A percentile compares a stretch with the other conserved stretches of the same genome.
phyloP scores from a whole-genome alignment of 2,329 filamentous ascomycete species.

The Akanthomyces uredinophilus region DNA sequence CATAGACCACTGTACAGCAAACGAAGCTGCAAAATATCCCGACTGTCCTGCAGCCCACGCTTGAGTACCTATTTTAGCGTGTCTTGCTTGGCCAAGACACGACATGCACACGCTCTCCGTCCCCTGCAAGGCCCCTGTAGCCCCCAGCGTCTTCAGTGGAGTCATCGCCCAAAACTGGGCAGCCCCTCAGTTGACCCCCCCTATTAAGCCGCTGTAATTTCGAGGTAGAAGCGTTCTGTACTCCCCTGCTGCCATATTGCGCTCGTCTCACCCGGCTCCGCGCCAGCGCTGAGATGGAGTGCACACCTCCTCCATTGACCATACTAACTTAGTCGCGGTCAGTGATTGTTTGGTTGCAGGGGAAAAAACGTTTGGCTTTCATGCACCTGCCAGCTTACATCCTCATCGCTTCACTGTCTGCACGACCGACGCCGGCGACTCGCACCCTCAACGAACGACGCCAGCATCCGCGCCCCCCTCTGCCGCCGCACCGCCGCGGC shows the following conservation, averaged over 20 bases:
- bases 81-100: not conserved
- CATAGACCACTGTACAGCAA: not conserved
- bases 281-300: slow-evolving; percentile 6
- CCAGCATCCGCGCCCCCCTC: slow-evolving; percentile 3
- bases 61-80: not conserved
- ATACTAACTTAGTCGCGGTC: not conserved
- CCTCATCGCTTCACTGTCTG: slow-evolving; percentile 2
- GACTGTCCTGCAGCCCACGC: not conserved
- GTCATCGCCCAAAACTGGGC: not conserved
- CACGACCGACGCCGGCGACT: not conserved
- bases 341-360: not conserved
- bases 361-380: not conserved
- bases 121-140: not conserved
- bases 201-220: not conserved
- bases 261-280: not conserved
- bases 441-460: slow-evolving; percentile 3
- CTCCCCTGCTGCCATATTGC: no score
- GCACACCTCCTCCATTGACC: slow-evolving; percentile 3
- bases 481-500: slow-evolving; percentile 1
- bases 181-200: not conserved
- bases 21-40: not conserved
- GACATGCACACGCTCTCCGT: not conserved
- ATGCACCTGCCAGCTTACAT: slow-evolving; percentile 13
- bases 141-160: not conserved
- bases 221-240: not conserved